Evolutionary conservation across 73 alveolate genomes (phyloP), one percentile per base, ranked within the genome.

Genomic region (Urostyla sp.): DNA sequence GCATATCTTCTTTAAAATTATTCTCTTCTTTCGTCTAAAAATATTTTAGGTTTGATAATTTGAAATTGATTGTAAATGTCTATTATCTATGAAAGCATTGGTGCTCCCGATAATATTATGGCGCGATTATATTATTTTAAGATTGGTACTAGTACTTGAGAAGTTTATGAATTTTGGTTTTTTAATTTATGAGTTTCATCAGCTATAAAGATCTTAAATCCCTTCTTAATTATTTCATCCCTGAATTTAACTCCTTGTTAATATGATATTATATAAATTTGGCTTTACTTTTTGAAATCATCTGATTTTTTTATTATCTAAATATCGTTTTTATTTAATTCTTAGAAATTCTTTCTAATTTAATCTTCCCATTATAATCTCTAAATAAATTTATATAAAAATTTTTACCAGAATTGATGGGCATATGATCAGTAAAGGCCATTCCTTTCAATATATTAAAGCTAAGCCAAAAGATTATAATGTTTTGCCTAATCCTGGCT

Each of bases 401-500:
- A 7, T 11, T 21, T 23, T 55, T 55, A 55, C 72, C 83, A 96
- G 69, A 15, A 94, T 67, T 0, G 98, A 75, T 0, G 99, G 99
- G 61, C 96, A 87, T 30, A 95, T 82, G 18, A 96, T 87, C 36
- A 96, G 80, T 11, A 93, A 87, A 23, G 99, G 99, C 98, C 99
- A 95, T 18, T 91, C 92, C 35, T 78, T 90, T 51, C 69, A 30
- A 85, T 90, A 96, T 59, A 80, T 32, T 32, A 85, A 72, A 30
- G 95, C 96, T 0, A 93, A 32, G 46, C 96, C 85, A 40, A 96
- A 50, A n/a, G 98, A 98, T 82, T 95, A 93, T 7, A 94, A 69
- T 21, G 99, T 92, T 53, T 94, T 94, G 18, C 99, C 99, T 5
- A 94, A 93, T 20, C 99, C 99, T 97, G 93, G 90, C 72, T 94